Base-by-base conservation (phyloP, 345 rosid genomes). In the Eucalyptus pauciflora region DNA sequence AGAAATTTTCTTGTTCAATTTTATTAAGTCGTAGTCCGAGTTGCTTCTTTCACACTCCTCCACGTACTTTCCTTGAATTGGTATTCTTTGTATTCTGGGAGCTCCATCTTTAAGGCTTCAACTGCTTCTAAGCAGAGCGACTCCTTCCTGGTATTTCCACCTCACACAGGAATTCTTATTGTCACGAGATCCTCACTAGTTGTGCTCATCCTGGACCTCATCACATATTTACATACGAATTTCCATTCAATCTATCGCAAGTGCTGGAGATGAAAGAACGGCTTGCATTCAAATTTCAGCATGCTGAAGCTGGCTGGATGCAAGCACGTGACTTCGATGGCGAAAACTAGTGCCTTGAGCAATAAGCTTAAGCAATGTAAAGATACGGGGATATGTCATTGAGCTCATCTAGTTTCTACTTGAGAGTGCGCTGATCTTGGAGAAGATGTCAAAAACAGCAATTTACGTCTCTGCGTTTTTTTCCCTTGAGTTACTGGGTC, bases 1-100 rank as follows among this genome's bases (percentile, higher is more conserved):
- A 1, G 7, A 60, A 25, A 15, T 5, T 67, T n/a, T 67, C 22
- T 0, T 0, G 1, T 41, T 15, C 11, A 0, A 67, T n/a, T 15
- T 33, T 67, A 67, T n/a, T 15, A n/a, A 0, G 8, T 15, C 11
- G 0, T n/a, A n/a, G 10, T 67, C 37, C 20, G 2, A n/a, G 37
- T 64, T 29, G 41, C 37, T 64, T 64, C 76, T 64, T n/a, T n/a
- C 54, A n/a, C 37, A n/a, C 20, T 64, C 76, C 41, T 64, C 41
- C 56, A 51, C 2, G 8, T 14, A n/a, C 41, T n/a, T 64, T 64
- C 37, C 10, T 64, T 14, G 76, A 64, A n/a, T 15, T 64, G 1
- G n/a, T n/a, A n/a, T n/a, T n/a, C n/a, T n/a, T n/a, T n/a, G n/a
- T n/a, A n/a, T n/a, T n/a, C n/a, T n/a, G n/a, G n/a, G n/a, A n/a